These are phyloP conservation scores for Fusarium sp. DNA, from an alignment of 2,329 filamentous ascomycete species.

Conservation along the genomic window DNA sequence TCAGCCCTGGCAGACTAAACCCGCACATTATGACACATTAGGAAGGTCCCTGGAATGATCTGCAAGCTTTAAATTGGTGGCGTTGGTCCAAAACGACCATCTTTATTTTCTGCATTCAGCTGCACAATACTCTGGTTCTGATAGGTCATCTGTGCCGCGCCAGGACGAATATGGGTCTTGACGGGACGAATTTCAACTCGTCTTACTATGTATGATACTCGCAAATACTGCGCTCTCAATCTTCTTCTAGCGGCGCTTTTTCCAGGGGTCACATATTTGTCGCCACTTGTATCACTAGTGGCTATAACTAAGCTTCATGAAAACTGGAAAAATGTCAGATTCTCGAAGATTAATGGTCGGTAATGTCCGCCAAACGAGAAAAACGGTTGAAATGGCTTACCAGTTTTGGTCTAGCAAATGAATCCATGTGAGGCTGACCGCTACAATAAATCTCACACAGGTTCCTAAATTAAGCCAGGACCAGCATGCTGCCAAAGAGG, in stretches of 20 bases:
- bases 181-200: not conserved
- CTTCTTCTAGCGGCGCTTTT: too few species aligned
- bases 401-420: not conserved
- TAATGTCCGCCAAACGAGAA: not conserved
- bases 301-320: not conserved
- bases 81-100: slow-evolving; percentile 7
- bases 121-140: not conserved
- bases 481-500: not conserved
- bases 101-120: slow-evolving; percentile 5
- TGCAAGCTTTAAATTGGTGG: slow-evolving; percentile 9
- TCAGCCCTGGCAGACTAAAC: not conserved
- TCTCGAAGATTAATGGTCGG: not conserved
- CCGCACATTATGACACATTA: not conserved
- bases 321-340: not conserved
- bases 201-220: not conserved
- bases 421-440: not conserved
- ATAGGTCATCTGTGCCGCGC: not conserved
- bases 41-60: slow-evolving; percentile 13
- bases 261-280: not conserved
- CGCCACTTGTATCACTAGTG: not conserved
- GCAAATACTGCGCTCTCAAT: not conserved
- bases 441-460: not conserved
- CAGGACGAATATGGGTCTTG: not conserved
- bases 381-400: not conserved
- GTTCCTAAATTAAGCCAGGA: not conserved